Evolutionary conservation across 176 grass and related monocot genomes (phyloP), one percentile per base, ranked within the genome.

Genomic region (Oryza punctata): DNA sequence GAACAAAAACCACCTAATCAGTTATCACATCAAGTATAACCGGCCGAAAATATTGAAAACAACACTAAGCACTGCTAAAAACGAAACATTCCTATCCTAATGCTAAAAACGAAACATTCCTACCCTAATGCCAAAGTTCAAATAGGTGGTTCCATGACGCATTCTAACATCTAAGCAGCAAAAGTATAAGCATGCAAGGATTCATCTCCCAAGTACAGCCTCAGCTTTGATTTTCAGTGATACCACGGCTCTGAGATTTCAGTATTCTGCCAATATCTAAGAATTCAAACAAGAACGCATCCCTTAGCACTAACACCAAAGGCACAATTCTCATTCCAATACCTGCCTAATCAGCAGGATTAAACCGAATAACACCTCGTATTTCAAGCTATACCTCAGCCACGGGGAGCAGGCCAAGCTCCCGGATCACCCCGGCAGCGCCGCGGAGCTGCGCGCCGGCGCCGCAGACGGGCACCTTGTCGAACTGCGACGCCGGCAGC

Each of bases 391-490:
- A 28, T 86, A 95, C 93, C 85, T 95, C 82, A 10, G 85, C 88
- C 41, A 85, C 70, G 1, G 89, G 83, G 28, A 93, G 89, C 57
- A 97, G 79, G 6, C 80, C 76, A 4, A 83, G 79, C 81, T 96
- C 91, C 13, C 83, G 63, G 64, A 90, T 82, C 33, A 96, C 84
- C 52, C 92, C 90, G 16, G 87, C 81, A 14, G 65, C 73, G 24
- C 89, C 89, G 45, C 84, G 87, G 52, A 82, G 61, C 82, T 79
- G 63, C 33, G 86, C 82, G n/a, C 75, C 77, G 69, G 69, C 29
- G 40, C 81, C 77, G 70, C 95, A 97, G 50, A 15, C 9, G 7
- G 49, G 92, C 27, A 97, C 75, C 73, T 37, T 2, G 18, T 97
- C 87, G 63, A 97, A 97, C 12, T 84, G 30, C 2, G 63, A 82